Conservation (phyloP, 805 yeast genomes). For the Barnettozyma siamensis region DNA sequence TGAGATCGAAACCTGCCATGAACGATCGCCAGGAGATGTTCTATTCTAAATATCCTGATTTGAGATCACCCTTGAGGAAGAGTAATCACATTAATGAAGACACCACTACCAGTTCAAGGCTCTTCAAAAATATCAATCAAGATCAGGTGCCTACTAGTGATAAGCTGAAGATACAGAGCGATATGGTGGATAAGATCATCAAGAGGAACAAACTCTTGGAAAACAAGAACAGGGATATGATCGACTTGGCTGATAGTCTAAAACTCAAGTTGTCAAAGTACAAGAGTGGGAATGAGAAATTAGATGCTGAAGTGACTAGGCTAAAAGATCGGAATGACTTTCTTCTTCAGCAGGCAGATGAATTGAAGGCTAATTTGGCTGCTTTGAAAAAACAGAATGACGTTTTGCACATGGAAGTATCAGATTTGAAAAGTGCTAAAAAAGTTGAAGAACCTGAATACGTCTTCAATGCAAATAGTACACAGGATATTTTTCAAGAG, state of each 20-base stretch:
- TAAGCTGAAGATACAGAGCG: slow-evolving; percentile 30
- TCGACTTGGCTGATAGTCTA: slow-evolving; percentile 27
- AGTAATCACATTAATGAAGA: slow-evolving; percentile 1
- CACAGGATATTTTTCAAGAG: slow-evolving; percentile 14
- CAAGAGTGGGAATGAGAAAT: slow-evolving; percentile 26
- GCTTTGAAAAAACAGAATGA: slow-evolving; percentile 18
- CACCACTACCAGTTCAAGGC: slow-evolving; percentile 17
- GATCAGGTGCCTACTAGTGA: slow-evolving; percentile 22
- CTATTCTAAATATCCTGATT: slow-evolving; percentile 17
- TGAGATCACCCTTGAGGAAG: slow-evolving; percentile 18
- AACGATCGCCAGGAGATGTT: slow-evolving; percentile 18
- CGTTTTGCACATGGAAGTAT: slow-evolving; percentile 18
- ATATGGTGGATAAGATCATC: slow-evolving; percentile 33
- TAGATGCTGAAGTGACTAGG: slow-evolving; percentile 14
- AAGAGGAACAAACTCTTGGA: slow-evolving; percentile 32
- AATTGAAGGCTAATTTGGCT: slow-evolving; percentile 8
- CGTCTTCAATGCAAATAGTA: slow-evolving; percentile 13
- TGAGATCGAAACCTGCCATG: slow-evolving; percentile 4
- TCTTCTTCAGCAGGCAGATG: slow-evolving; percentile 10
- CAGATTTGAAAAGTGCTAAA: not conserved
- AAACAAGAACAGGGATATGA: slow-evolving; percentile 27
- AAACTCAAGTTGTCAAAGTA: slow-evolving; percentile 32
- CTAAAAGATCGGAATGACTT: slow-evolving; percentile 10
- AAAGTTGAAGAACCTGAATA: not conserved
- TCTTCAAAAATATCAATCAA: slow-evolving; percentile 16